Evolutionary conservation across 2,329 filamentous ascomycete species (phyloP), one percentile per base, ranked within the genome.

Genomic region (Colletotrichum siamense): DNA sequence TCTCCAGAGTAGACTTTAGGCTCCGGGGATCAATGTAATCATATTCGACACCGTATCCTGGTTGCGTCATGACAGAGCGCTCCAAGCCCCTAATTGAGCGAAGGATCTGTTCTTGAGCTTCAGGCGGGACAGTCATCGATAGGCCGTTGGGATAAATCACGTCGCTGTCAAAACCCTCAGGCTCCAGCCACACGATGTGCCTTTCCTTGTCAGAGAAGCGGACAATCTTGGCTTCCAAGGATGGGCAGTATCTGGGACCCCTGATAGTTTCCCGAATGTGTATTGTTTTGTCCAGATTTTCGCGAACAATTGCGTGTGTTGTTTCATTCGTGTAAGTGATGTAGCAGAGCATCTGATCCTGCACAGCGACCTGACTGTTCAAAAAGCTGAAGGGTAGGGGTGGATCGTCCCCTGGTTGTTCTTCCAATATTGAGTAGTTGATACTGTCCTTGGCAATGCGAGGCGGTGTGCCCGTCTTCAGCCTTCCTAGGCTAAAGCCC

Each of bases 1-100:
- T 99, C 85, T 99, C 97, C 9, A 99, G 91, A 0, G 96, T 97
- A n/a, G 94, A 92, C 78, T 93, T 94, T 5, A 99, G 89, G 79
- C 94, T 94, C 69, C 97, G 94, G 22, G 97, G 97, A 82, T 99
- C 97, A 22, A 99, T 95, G 84, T 99, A 99, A 86, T 99, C 97
- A 84, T 99, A 99, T 84, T 99, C 97, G 3, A 99, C 97, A 9
- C 97, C 97, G 81, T 99, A 99, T 10, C 96, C 97, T 2, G 96
- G 94, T 81, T 99, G 96, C 8, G 98, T 91, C 96, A 99, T 98
- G 30, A 89, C 92, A 6, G 96, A 96, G 75, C 96, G 92, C 82
- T 99, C 96, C 2, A 99, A 89, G 0, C 97, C 97, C n/a, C 87
- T 90, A 70, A 99, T 94, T 0, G 95, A 98, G 72, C 93, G 94